A percentile compares a stretch with the other conserved stretches of the same genome.
Conservation (phyloP, 306 rosid genomes). For the Gastrolobium bilobum region DNA sequence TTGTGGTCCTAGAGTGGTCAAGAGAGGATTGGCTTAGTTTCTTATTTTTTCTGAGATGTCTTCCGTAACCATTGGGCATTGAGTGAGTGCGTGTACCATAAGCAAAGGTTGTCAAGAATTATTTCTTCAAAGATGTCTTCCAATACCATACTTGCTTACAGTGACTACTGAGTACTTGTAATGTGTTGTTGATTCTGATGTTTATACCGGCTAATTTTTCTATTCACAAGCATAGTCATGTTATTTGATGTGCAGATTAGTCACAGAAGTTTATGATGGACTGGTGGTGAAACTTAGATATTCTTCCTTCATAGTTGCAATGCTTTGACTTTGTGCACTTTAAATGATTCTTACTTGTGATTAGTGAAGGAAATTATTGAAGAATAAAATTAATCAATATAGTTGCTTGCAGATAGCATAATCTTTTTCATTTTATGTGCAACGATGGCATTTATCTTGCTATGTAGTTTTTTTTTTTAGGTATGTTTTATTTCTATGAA, state of each 20-base stretch:
- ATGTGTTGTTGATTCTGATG: conserved; percentile 11
- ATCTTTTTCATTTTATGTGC: conserved; percentile 20
- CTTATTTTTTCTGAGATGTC: conserved; percentile 8
- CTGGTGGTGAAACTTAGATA: conserved; percentile 40
- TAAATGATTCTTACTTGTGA: conserved; percentile 16
- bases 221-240: not conserved
- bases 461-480: not conserved
- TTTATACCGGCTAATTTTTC: conserved; percentile 17
- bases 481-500: conserved; percentile 42
- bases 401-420: conserved; percentile 21
- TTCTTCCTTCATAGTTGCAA: conserved; percentile 24
- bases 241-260: conserved; percentile 6
- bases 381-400: conserved; percentile 26
- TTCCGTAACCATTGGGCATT: conserved; percentile 10
- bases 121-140: conserved; percentile 30
- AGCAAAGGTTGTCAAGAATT: conserved; percentile 15
- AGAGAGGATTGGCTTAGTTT: conserved; percentile 20
- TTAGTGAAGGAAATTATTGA: conserved; percentile 12
- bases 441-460: conserved; percentile 37
- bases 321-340: conserved; percentile 20
- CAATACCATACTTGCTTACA: conserved; percentile 3
- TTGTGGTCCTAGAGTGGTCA: conserved; percentile 20
- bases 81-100: not conserved
- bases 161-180: conserved; percentile 37
- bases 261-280: conserved; percentile 8